Evolutionary conservation across 2,329 filamentous ascomycete species (phyloP).

Genomic region (Nigrospora osmanthi): DNA sequence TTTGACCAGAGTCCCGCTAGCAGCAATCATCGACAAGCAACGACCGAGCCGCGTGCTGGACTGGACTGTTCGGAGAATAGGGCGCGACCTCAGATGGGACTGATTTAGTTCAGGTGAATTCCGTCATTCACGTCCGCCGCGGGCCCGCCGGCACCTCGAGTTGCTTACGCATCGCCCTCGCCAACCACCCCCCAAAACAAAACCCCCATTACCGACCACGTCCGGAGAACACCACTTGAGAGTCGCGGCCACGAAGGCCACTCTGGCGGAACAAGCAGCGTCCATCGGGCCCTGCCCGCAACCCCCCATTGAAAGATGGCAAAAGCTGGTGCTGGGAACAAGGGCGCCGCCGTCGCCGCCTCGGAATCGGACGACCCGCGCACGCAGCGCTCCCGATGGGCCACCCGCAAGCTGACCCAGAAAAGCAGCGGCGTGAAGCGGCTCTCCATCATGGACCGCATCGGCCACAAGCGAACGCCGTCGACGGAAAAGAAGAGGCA

Average conservation of each 20-base stretch:
- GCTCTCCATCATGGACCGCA: constrained; percentile 69
- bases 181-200: too few relatives aligned
- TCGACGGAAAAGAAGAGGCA: constrained; percentile 64
- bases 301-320: constrained; percentile 24
- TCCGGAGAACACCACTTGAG: not conserved
- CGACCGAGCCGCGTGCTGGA: too few relatives aligned
- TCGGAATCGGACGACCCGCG: constrained; percentile 30
- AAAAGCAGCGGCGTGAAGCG: constrained; percentile 73
- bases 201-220: too few relatives aligned
- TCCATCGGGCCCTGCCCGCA: constrained; percentile 35
- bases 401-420: constrained; percentile 78
- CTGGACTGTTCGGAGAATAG: too few relatives aligned
- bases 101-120: too few relatives aligned
- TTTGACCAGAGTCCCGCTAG: too few relatives aligned
- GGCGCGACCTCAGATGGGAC: too few relatives aligned
- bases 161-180: too few relatives aligned
- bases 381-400: constrained; percentile 85
- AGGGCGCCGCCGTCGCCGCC: constrained; percentile 6
- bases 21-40: too few relatives aligned
- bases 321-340: constrained; percentile 19
- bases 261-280: constrained; percentile 31
- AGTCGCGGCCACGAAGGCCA: constrained; percentile 22
- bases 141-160: too few relatives aligned
- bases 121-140: too few relatives aligned
- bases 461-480: constrained; percentile 50